These are phyloP conservation scores for Vitis riparia DNA, from an alignment of 164 flowering plant genomes.

Conservation along the genomic window DNA sequence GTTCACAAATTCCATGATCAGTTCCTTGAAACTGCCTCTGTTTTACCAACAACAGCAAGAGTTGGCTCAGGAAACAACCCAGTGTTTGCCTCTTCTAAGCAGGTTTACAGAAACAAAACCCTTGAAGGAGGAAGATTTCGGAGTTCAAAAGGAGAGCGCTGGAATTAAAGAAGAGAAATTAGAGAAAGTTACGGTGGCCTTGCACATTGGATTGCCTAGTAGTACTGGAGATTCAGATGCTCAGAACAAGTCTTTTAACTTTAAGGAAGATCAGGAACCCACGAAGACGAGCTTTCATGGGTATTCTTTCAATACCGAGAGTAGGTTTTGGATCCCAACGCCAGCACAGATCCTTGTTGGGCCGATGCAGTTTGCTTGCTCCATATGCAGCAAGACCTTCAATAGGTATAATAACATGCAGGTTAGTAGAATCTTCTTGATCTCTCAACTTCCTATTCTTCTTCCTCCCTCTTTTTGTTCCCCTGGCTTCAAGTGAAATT, in stretches of 20 bases:
- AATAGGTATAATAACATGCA: conserved; percentile 97
- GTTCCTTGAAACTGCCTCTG: conserved; percentile 2
- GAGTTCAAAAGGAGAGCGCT: conserved; percentile 7
- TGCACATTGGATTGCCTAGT: conserved; percentile 76
- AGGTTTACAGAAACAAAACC: conserved; percentile 40
- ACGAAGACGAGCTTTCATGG: conserved; percentile 24
- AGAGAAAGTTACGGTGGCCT: conserved; percentile 53
- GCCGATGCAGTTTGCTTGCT: conserved; percentile 80
- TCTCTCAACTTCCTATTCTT: background rate
- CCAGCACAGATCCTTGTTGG: conserved; percentile 89
- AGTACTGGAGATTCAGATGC: conserved; percentile 20
- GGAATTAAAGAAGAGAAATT: conserved; percentile 32
- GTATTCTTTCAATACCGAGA: conserved; percentile 25
- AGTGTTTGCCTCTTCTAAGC: conserved; percentile 66
- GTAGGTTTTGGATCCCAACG: conserved; percentile 91
- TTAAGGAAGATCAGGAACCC: conserved; percentile 8
- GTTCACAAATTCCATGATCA: conserved; percentile 3
- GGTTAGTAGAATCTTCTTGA: conserved; percentile 39
- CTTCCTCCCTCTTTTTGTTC: background rate
- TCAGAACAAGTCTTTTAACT: conserved; percentile 12
- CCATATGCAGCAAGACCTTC: conserved; percentile 87
- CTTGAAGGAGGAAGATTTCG: conserved; percentile 31
- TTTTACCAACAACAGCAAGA: conserved; percentile 2
- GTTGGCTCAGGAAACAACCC: conserved; percentile 20
- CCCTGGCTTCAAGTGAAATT: background rate